Evolutionary conservation across 1,284 basidiomycete genomes (phyloP).

Genomic region (Sanguinoderma infundibulare): DNA sequence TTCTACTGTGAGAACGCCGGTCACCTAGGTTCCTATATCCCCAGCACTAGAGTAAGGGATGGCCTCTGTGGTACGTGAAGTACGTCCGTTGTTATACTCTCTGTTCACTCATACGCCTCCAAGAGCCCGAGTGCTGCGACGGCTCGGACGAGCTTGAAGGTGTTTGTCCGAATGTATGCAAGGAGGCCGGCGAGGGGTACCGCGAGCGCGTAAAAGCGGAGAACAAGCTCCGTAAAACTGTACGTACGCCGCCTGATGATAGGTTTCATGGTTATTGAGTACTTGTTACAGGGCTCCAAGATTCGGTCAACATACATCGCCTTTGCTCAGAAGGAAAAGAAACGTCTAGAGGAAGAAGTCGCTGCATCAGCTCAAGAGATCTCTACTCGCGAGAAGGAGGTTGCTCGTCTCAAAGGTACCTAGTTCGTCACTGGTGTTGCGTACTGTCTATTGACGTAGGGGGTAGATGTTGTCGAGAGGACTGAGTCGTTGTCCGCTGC

Average conservation of each 20-base stretch:
- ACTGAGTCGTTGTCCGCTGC: conserved; percentile 77
- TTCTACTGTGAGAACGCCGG: conserved; percentile 94
- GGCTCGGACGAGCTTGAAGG: conserved; percentile 92
- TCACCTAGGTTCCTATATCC: conserved; percentile 82
- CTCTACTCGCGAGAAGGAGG: conserved; percentile 69
- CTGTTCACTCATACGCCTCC: conserved; percentile 8
- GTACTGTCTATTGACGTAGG: not conserved
- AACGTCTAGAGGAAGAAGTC: conserved; percentile 70
- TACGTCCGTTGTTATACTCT: not conserved
- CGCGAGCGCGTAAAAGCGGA: conserved; percentile 71
- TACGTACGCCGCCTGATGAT: conserved; percentile 38
- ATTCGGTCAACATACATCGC: conserved; percentile 88
- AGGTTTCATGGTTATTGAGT: not conserved
- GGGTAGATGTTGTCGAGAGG: conserved; percentile 66
- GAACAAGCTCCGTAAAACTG: conserved; percentile 81
- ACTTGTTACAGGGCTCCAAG: conserved; percentile 75
- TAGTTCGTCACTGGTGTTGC: not conserved
- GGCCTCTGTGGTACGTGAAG: conserved; percentile 85
- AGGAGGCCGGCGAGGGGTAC: conserved; percentile 75
- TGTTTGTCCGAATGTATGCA: conserved; percentile 82
- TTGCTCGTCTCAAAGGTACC: conserved; percentile 66
- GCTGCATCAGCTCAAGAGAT: conserved; percentile 61
- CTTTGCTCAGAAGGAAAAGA: conserved; percentile 88
- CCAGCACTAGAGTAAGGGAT: conserved; percentile 89
- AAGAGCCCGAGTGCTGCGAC: conserved; percentile 95